Evolutionary conservation across 2,329 filamentous ascomycete genomes (phyloP), one percentile per base, ranked within the genome.

Genomic region (Thermomyces lanuginosus): DNA sequence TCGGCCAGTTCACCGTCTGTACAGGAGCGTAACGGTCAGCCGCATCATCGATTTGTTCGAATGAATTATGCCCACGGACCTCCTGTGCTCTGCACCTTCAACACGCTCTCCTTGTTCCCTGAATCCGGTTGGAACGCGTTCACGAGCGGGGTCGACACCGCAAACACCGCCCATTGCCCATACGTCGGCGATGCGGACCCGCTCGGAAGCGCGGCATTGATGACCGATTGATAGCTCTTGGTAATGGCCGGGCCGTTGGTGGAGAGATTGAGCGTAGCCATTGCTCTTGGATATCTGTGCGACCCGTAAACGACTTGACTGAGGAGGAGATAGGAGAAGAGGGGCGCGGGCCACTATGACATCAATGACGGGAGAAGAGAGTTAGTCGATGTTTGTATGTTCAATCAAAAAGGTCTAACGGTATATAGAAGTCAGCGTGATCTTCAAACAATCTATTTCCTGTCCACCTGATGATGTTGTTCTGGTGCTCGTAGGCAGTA

Each of bases 1-100:
- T 93, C 83, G 31, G 72, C 62, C 36, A 98, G 64, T 55, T 98
- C 86, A 36, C 89, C 89, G 59, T 93, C 84, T 89, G 47, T 21
- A 26, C 14, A 16, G 21, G 18, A 14, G 19, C 17, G 8, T 11
- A 12, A 12, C 25, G 21, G 21, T n/a, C 8, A 24, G 11, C 11
- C 12, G 21, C 11, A 31, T 28, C 11, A 8, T 11, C 14, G 6
- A 5, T 12, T 2, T 11, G n/a, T 5, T 8, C 8, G 8, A 16
- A 22, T n/a, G 11, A 15, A 21, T 5, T 5, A n/a, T 12, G 8
- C 10, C 12, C n/a, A 48, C 54, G 55, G 54, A 86, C 81, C 79
- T 61, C 84, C 86, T 25, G 81, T 91, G 47, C 66, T 75, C 51
- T 95, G 83, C 27, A 98, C 86, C 58, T 93, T 95, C 40, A 98